Conservation (phyloP, 2,329 filamentous ascomycete genomes). For the Botrytis squamosa region DNA sequence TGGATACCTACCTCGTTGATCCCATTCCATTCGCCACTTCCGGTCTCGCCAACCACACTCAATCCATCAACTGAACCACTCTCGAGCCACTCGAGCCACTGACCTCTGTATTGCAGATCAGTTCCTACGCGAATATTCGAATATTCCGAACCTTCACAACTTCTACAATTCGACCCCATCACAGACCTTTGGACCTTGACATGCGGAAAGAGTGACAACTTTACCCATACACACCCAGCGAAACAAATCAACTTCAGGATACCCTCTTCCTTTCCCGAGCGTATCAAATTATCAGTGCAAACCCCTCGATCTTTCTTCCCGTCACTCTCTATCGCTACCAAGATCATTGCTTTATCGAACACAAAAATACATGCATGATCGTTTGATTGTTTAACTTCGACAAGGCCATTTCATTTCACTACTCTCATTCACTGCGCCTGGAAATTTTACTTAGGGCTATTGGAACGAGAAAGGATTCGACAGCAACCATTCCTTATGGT, state of each 20-base stretch:
- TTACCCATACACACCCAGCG: neutral
- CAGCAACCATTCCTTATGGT: neutral
- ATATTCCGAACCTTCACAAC: neutral
- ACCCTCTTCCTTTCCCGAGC: neutral
- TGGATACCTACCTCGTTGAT: neutral
- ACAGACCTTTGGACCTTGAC: neutral
- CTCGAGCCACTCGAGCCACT: neutral
- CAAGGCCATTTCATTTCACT: neutral
- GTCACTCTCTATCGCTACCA: neutral
- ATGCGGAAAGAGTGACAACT: neutral
- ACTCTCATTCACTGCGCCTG: neutral
- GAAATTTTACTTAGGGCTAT: neutral
- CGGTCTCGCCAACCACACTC: constrained; percentile 3
- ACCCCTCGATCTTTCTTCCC: neutral
- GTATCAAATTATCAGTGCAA: neutral
- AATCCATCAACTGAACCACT: neutral
- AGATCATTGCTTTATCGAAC: neutral
- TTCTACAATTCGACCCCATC: neutral
- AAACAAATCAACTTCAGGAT: neutral
- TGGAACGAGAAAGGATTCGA: neutral
- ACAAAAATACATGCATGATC: neutral
- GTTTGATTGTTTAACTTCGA: neutral
- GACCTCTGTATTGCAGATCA: neutral
- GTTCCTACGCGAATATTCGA: constrained; percentile 2
- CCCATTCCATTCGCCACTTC: constrained; percentile 13